Evolutionary conservation across 768 basidiomycete species (phyloP), one percentile per base, ranked within the genome.

Genomic region (Hortiboletus campestris): DNA sequence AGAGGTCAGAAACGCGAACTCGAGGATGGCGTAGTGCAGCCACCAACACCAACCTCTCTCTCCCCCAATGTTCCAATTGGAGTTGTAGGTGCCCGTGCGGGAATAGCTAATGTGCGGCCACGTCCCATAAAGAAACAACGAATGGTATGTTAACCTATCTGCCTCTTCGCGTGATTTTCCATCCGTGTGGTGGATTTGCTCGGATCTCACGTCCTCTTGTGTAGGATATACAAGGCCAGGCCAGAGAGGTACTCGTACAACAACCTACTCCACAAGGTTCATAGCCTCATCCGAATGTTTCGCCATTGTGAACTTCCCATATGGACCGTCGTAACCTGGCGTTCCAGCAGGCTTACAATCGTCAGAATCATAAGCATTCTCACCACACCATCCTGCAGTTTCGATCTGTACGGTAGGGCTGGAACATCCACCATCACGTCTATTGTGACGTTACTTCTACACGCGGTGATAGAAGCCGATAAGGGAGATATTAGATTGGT

Each of bases 111-210:
- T 44, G 80, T 78, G 14, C 76, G 84, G 52, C 86, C 88, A 29
- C 77, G 88, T 60, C 88, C 88, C 20, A 65, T 85, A 41, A 91
- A 91, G 79, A 90, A 88, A 72, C 86, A 84, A 65, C 79, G 86
- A 58, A 76, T 88, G 83, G 88, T 89, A 62, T 63, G 84, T 55
- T 43, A 14, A 28, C n/a, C 9, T 11, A 14, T 28, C 9, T 36
- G 11, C 19, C 25, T 39, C 22, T 46, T 25, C 6, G 0, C 45
- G 19, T 20, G 35, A 39, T 46, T 47, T 9, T 31, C 4, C 17
- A 31, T 47, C 32, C n/a, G 0, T 38, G 35, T 43, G 31, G 39
- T 14, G 50, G 34, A 64, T 40, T 42, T 20, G 11, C 9, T 10
- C n/a, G 20, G 47, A 46, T 36, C 54, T 66, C 20, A 65, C 35